Conservation (phyloP, 208 protist genomes). For the Trypanosoma brucei region DNA sequence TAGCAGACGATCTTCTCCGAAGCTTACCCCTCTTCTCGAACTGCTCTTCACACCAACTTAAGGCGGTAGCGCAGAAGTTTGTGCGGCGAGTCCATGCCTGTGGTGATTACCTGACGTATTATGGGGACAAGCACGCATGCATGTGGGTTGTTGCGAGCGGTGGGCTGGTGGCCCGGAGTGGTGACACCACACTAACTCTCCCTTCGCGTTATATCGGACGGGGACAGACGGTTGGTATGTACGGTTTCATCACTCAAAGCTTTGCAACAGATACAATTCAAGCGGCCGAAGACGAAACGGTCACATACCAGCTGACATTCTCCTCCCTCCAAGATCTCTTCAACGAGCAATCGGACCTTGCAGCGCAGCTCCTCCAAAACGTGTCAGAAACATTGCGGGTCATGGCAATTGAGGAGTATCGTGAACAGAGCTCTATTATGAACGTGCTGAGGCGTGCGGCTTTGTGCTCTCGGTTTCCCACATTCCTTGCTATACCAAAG, state of each 20-base stretch:
- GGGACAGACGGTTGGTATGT: constrained; percentile 74
- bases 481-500: constrained; percentile 25
- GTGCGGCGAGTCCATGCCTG: constrained; percentile 48
- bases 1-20: constrained; percentile 57
- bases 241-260: constrained; percentile 72
- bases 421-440: constrained; percentile 31
- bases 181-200: constrained; percentile 44
- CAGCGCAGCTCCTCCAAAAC: constrained; percentile 74
- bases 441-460: constrained; percentile 40
- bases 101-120: constrained; percentile 69
- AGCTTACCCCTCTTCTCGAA: constrained; percentile 69
- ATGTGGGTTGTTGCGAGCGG: constrained; percentile 70
- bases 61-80: constrained; percentile 53
- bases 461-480: constrained; percentile 42
- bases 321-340: constrained; percentile 68
- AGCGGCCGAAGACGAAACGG: constrained; percentile 57
- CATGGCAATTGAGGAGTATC: constrained; percentile 63
- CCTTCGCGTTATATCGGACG: constrained; percentile 51
- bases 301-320: constrained; percentile 74
- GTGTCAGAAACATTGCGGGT: constrained; percentile 65
- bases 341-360: constrained; percentile 64
- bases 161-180: constrained; percentile 44
- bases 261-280: constrained; percentile 65
- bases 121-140: constrained; percentile 49
- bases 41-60: constrained; percentile 70